Evolutionary conservation across 805 yeast species (phyloP).

Genomic region (Suhomyces vadensis): DNA sequence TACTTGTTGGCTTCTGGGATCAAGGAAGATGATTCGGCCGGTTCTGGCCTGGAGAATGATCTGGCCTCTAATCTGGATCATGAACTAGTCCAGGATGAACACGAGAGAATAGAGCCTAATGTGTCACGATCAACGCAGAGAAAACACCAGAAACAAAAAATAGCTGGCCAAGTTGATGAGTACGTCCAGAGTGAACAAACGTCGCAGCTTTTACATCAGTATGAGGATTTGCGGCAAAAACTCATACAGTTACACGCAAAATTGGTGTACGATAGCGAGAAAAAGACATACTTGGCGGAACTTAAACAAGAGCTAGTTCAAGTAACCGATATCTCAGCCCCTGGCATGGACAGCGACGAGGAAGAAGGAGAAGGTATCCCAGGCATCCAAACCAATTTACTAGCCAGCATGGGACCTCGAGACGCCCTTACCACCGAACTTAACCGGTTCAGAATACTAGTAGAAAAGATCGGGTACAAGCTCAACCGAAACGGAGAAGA

Average conservation of each 20-base stretch:
- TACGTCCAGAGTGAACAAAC: not conserved
- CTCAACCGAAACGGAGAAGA: conserved; percentile 3
- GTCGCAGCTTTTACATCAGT: conserved; percentile 14
- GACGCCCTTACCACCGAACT: conserved; percentile 19
- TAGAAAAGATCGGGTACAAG: conserved; percentile 23
- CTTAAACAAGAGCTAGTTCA: conserved; percentile 12
- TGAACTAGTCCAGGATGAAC: conserved; percentile 22
- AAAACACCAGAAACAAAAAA: not conserved
- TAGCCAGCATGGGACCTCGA: conserved; percentile 2
- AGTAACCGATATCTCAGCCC: conserved; percentile 1
- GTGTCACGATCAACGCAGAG: not conserved
- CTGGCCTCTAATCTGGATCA: no score
- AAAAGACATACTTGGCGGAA: conserved; percentile 27
- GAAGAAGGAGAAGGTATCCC: conserved; percentile 11
- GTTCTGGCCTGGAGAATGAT: no score
- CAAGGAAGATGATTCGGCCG: conserved; percentile 2
- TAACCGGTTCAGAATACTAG: conserved; percentile 27
- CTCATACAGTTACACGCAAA: conserved; percentile 19
- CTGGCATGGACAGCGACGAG: conserved; percentile 21
- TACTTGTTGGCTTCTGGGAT: conserved; percentile 23
- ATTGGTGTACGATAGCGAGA: conserved; percentile 29
- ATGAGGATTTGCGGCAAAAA: conserved; percentile 19
- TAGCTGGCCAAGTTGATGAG: no score
- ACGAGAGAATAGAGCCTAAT: conserved; percentile 12
- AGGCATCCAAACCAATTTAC: conserved; percentile 12